These are phyloP conservation scores for Colletotrichum sp. DNA, from an alignment of 2,329 filamentous ascomycete species.

Conservation along the genomic window DNA sequence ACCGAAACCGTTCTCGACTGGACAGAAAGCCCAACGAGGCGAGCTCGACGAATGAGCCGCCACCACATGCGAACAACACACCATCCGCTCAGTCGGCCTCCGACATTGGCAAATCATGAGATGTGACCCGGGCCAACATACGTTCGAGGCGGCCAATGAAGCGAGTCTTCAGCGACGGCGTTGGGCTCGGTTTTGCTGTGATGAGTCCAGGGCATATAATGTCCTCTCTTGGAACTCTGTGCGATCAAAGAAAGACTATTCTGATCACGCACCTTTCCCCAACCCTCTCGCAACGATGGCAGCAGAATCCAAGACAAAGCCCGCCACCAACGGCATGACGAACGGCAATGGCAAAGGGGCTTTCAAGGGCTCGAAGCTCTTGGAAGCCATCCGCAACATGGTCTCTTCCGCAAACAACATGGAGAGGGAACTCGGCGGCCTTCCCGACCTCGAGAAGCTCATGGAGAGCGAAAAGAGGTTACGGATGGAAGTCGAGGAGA, in stretches of 20 bases:
- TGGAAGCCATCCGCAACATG: slow-evolving; percentile 23
- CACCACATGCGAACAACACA: slow-evolving; percentile 1
- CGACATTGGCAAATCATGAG: not conserved
- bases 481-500: slow-evolving; percentile 37
- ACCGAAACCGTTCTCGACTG: not conserved
- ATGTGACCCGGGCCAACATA: not conserved
- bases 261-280: not conserved
- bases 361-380: slow-evolving; percentile 27
- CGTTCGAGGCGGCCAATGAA: not conserved
- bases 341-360: slow-evolving; percentile 26
- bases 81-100: not conserved
- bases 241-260: not conserved
- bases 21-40: slow-evolving; percentile 1
- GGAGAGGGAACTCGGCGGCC: slow-evolving; percentile 28
- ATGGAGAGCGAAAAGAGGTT: slow-evolving; percentile 29
- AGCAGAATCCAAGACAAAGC: slow-evolving; percentile 31
- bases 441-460: slow-evolving; percentile 25
- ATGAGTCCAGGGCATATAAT: not conserved
- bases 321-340: not conserved
- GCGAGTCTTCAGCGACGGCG: not conserved
- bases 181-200: not conserved
- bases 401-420: slow-evolving; percentile 31
- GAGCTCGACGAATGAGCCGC: not conserved
- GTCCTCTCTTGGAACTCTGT: too few species aligned
- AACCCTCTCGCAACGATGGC: slow-evolving; percentile 24